Conservation (phyloP, 2,329 filamentous ascomycete genomes). For the Cordyceps tenuipes region DNA sequence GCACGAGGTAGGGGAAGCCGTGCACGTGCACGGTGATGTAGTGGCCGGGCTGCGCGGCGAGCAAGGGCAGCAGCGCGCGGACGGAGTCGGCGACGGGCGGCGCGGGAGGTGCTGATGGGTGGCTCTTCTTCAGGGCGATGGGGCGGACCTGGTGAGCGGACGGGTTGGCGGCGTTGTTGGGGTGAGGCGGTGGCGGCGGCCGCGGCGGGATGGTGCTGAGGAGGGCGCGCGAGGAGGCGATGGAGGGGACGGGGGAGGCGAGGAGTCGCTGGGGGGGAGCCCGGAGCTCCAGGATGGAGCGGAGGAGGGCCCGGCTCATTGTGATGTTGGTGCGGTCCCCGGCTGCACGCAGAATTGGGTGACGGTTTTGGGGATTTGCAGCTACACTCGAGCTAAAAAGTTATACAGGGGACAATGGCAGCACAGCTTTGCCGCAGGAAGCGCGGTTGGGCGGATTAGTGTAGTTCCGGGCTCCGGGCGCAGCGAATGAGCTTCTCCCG, state of each 20-base stretch:
- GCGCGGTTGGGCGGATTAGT: conserved; percentile 23
- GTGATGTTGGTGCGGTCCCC: conserved; percentile 19
- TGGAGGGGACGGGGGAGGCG: conserved; percentile 34
- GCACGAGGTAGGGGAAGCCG: conserved; percentile 71
- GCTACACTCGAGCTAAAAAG: conserved; percentile 9
- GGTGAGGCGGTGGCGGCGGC: conserved; percentile 16
- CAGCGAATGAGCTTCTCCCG: conserved; percentile 10
- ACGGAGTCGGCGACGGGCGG: conserved; percentile 47
- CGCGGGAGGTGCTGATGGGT: conserved; percentile 25
- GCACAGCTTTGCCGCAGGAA: conserved; percentile 4
- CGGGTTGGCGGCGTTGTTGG: conserved; percentile 31
- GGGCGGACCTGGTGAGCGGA: conserved; percentile 25
- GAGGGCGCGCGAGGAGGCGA: conserved; percentile 35
- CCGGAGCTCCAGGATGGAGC: conserved; percentile 55
- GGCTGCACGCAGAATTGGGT: conserved; percentile 10
- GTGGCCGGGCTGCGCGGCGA: conserved; percentile 64
- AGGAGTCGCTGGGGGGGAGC: conserved; percentile 36
- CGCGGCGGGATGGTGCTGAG: conserved; percentile 43
- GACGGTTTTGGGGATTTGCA: conserved; percentile 15
- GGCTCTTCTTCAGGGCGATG: conserved; percentile 32
- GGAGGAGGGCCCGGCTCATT: conserved; percentile 52
- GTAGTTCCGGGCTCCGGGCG: conserved; percentile 25
- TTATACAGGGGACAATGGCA: conserved; percentile 1
- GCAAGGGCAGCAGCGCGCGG: conserved; percentile 56
- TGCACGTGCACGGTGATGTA: conserved; percentile 78